These are phyloP conservation scores for Plenodomus lindquistii DNA, from an alignment of 2,329 filamentous ascomycete genomes.

Conservation along the genomic window DNA sequence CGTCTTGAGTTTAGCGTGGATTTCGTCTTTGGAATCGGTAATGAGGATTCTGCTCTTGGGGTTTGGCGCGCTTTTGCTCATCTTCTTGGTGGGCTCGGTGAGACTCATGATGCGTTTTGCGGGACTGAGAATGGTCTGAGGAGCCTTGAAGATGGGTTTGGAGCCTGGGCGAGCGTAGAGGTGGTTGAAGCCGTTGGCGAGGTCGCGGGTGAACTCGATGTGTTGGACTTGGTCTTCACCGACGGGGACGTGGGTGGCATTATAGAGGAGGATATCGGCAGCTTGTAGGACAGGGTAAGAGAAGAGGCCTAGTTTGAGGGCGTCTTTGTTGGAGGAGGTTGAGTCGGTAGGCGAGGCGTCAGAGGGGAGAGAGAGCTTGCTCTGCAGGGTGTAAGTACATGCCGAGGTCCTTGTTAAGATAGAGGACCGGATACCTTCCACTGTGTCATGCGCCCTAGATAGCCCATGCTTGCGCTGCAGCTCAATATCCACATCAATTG, in stretches of 20 bases:
- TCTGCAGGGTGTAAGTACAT: constrained; percentile 38
- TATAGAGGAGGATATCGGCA: constrained; percentile 84
- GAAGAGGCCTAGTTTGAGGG: constrained; percentile 85
- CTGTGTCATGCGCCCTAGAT: constrained; percentile 97
- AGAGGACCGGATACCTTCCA: constrained; percentile 74
- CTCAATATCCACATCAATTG: constrained; percentile 98
- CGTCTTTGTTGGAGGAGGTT: constrained; percentile 53
- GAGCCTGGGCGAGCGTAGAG: constrained; percentile 58
- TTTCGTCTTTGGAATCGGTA: constrained; percentile 68
- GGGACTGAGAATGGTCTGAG: constrained; percentile 50
- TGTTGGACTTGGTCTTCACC: constrained; percentile 96
- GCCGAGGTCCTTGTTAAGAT: neutral
- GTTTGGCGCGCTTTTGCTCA: constrained; percentile 86
- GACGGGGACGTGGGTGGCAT: constrained; percentile 91
- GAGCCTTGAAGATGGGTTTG: constrained; percentile 19
- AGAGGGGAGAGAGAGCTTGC: constrained; percentile 70
- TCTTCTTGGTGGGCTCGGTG: constrained; percentile 75
- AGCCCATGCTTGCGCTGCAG: constrained; percentile 88
- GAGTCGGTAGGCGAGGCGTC: constrained; percentile 61
- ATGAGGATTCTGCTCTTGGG: constrained; percentile 79
- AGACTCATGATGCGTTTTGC: constrained; percentile 90
- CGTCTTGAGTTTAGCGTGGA: constrained; percentile 69
- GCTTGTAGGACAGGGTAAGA: constrained; percentile 96
- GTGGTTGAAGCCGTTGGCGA: constrained; percentile 85
- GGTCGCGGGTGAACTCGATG: constrained; percentile 87